phyloP scores from a whole-genome alignment of 73 alveolate genomes.

The Loxodes magnus region DNA sequence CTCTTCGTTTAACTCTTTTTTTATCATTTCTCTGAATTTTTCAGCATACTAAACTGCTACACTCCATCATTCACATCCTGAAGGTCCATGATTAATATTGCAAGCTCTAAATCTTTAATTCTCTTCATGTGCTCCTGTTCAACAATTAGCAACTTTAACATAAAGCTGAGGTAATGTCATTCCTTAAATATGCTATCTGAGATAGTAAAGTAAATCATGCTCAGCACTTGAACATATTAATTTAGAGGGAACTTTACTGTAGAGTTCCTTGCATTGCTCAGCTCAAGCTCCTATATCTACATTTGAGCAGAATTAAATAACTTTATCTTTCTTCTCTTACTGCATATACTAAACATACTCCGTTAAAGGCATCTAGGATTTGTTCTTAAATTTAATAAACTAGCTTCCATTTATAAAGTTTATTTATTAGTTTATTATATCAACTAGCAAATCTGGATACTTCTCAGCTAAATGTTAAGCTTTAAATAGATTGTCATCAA shows the following conservation, averaged over 20 bases:
- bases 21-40: slow-evolving; percentile 22
- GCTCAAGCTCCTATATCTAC: slow-evolving; percentile 54
- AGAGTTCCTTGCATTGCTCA: slow-evolving; percentile 29
- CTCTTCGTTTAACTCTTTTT: slow-evolving; percentile 18
- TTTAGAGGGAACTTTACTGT: slow-evolving; percentile 26
- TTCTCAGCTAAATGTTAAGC: too few relatives aligned
- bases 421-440: too few relatives aligned
- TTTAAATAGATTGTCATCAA: too few relatives aligned
- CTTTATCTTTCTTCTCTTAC: neutral
- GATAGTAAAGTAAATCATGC: slow-evolving; percentile 32
- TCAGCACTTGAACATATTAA: slow-evolving; percentile 17
- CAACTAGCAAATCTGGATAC: too few relatives aligned
- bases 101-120: slow-evolving; percentile 44
- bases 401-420: too few relatives aligned
- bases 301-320: slow-evolving; percentile 40
- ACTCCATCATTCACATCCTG: slow-evolving; percentile 39
- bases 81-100: slow-evolving; percentile 62
- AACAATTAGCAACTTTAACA: slow-evolving; percentile 41
- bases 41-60: slow-evolving; percentile 21
- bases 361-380: too few relatives aligned
- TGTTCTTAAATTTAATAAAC: too few relatives aligned
- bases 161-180: slow-evolving; percentile 54
- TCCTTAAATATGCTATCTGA: slow-evolving; percentile 47
- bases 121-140: slow-evolving; percentile 79
- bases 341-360: too few relatives aligned